Conservation (phyloP, 768 basidiomycete species). For the Pulveroboletus sp. region DNA sequence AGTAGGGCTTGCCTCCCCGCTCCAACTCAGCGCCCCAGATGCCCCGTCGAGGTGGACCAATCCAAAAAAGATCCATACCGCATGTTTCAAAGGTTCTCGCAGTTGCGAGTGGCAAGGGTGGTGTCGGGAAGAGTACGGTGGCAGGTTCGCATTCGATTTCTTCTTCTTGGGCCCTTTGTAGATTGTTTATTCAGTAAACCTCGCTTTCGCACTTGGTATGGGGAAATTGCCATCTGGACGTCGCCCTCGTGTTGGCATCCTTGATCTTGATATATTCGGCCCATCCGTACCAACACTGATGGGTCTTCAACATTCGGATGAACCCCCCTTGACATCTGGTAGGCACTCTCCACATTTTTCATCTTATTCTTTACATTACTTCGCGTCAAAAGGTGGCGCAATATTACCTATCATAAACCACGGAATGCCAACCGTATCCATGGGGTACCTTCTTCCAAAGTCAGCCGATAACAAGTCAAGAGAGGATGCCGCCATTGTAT, state of each 20-base stretch:
- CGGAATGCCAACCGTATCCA: conserved; percentile 91
- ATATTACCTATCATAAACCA: conserved; percentile 84
- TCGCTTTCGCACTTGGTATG: conserved; percentile 69
- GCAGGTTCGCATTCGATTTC: conserved; percentile 52
- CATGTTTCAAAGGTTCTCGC: conserved; percentile 78
- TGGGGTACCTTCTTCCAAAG: conserved; percentile 85
- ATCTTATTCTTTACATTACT: neutral
- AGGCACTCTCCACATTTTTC: conserved; percentile 17
- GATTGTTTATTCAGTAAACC: conserved; percentile 52
- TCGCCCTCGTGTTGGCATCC: conserved; percentile 69
- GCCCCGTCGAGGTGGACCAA: conserved; percentile 51
- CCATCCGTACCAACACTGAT: conserved; percentile 92
- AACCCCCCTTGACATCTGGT: conserved; percentile 75
- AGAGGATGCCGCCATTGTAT: conserved; percentile 79
- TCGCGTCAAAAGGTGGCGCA: conserved; percentile 51
- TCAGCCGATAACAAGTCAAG: conserved; percentile 43
- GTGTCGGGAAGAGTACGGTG: conserved; percentile 92
- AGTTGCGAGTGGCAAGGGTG: conserved; percentile 92
- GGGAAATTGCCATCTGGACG: conserved; percentile 31
- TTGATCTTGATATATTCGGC: conserved; percentile 95
- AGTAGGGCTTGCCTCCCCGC: conserved; percentile 32
- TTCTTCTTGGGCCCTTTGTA: conserved; percentile 4
- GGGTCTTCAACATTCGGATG: conserved; percentile 74
- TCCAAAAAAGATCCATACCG: conserved; percentile 53
- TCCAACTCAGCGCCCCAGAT: conserved; percentile 49